These are phyloP conservation scores for Sisymbrium altissimum DNA, from an alignment of 345 rosid genomes.

Conservation along the genomic window DNA sequence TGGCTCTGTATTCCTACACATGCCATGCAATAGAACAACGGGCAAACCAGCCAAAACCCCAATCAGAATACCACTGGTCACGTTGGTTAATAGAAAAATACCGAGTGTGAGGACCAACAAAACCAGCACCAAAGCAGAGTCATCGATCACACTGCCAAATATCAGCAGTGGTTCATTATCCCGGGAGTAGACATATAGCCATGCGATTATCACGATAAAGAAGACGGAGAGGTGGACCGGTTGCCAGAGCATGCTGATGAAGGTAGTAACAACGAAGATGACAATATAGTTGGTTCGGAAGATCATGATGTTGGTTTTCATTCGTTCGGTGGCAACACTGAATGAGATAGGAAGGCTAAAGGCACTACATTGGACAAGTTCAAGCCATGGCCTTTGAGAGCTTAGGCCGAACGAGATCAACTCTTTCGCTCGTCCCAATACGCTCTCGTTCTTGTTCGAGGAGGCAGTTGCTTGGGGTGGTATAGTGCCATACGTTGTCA, in stretches of 20 bases:
- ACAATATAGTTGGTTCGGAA: slow-evolving; percentile 51
- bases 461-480: slow-evolving; percentile 36
- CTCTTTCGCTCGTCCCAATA: slow-evolving; percentile 40
- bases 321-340: slow-evolving; percentile 32
- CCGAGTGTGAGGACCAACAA: slow-evolving; percentile 40
- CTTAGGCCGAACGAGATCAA: slow-evolving; percentile 40
- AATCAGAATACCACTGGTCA: slow-evolving; percentile 33
- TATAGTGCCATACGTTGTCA: slow-evolving; percentile 52
- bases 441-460: slow-evolving; percentile 10
- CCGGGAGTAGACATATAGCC: slow-evolving; percentile 56
- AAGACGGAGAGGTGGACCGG: slow-evolving; percentile 49
- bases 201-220: slow-evolving; percentile 38
- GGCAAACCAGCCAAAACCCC: slow-evolving; percentile 42
- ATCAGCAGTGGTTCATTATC: slow-evolving; percentile 44
- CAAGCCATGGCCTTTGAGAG: slow-evolving; percentile 53
- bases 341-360: slow-evolving; percentile 39
- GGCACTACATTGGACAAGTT: slow-evolving; percentile 42
- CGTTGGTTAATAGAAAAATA: slow-evolving; percentile 40
- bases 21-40: slow-evolving; percentile 47
- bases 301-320: slow-evolving; percentile 34
- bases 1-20: slow-evolving; percentile 41
- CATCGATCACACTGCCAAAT: slow-evolving; percentile 39
- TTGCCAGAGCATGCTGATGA: slow-evolving; percentile 56
- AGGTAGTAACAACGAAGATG: slow-evolving; percentile 34
- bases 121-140: slow-evolving; percentile 35